Percentiles rank a stretch among this genome's conserved stretches.
Evolutionary conservation across 257 asterid species (phyloP).

Genomic region (Solanum infundibuliforme): DNA sequence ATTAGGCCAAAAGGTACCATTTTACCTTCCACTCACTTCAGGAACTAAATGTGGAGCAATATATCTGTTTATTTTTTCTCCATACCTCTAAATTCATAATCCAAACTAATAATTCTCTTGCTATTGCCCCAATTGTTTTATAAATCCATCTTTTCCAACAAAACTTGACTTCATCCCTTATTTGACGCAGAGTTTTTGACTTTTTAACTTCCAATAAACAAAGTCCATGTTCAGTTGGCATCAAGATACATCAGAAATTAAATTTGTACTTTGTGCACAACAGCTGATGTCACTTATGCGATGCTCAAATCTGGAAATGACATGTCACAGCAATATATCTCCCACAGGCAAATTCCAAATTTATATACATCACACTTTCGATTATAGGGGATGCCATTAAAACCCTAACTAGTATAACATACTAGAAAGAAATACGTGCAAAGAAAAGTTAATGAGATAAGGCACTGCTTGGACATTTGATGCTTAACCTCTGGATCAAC

Average conservation of each 20-base stretch:
- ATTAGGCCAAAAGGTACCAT: not conserved
- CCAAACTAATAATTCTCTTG: not conserved
- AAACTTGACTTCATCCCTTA: not conserved
- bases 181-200: not conserved
- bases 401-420: slow-evolving; percentile 32
- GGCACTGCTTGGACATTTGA: not conserved
- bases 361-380: slow-evolving; percentile 84
- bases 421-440: not conserved
- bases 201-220: not conserved
- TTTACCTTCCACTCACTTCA: not conserved
- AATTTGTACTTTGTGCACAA: slow-evolving; percentile 15
- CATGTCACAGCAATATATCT: slow-evolving; percentile 85
- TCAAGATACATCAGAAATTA: not conserved
- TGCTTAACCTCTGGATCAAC: not conserved
- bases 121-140: not conserved
- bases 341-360: slow-evolving; percentile 87
- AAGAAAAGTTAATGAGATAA: not conserved
- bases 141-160: not conserved
- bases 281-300: slow-evolving; percentile 76
- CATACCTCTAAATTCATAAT: not conserved
- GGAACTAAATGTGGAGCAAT: not conserved
- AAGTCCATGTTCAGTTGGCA: not conserved
- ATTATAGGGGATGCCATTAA: slow-evolving; percentile 74
- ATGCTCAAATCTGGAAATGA: slow-evolving; percentile 80
- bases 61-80: not conserved